phyloP scores from a whole-genome alignment of 257 asterid genomes.

The Haberlea rhodopensis region DNA sequence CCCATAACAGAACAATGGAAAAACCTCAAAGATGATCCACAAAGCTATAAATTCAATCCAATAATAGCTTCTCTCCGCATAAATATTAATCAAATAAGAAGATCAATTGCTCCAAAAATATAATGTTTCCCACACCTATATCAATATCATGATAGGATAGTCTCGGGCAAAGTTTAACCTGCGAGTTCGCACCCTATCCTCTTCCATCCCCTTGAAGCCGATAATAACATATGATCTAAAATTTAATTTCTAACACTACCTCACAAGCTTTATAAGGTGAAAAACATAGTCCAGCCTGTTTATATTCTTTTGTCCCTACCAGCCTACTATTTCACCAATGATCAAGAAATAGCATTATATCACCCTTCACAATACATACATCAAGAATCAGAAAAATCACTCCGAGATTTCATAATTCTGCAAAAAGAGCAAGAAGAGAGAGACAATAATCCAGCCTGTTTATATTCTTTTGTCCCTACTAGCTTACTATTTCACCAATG shows the following conservation, averaged over 20 bases:
- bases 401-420: neutral
- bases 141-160: neutral
- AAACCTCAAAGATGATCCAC: neutral
- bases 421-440: neutral
- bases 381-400: neutral
- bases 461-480: no score
- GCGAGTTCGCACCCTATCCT: no score
- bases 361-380: neutral
- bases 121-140: neutral
- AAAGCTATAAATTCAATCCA: neutral
- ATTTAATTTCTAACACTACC: no score
- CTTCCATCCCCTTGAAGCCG: neutral
- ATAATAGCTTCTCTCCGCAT: no score
- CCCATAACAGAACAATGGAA: neutral
- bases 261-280: neutral
- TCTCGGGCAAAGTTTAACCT: no score
- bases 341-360: neutral
- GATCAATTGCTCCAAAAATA: no score
- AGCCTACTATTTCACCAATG: neutral
- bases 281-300: no score
- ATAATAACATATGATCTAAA: neutral
- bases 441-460: neutral
- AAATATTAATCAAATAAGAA: no score
- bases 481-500: no score
- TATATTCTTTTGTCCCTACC: no score